Conservation (phyloP, 2,329 filamentous ascomycete genomes). For the Stemphylium lycopersici region DNA sequence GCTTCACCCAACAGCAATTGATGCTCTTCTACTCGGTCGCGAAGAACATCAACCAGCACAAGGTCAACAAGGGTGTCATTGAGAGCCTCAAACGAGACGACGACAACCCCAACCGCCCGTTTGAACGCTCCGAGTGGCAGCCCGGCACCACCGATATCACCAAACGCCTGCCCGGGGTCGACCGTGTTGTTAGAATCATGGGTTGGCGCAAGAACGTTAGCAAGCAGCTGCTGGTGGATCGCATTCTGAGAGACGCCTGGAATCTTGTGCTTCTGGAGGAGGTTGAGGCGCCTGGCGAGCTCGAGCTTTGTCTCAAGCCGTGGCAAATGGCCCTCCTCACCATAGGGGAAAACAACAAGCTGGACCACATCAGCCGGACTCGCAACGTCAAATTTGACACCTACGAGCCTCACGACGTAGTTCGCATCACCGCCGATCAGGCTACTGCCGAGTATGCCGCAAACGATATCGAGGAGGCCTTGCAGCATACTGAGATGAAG, state of each 20-base stretch:
- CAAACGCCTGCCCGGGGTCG: conserved; percentile 33
- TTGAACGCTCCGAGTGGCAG: conserved; percentile 40
- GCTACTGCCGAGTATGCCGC: conserved; percentile 45
- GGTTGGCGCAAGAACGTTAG: conserved; percentile 20
- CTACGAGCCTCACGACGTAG: conserved; percentile 27
- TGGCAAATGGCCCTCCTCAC: conserved; percentile 44
- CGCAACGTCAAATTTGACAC: conserved; percentile 42
- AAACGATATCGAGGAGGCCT: conserved; percentile 38
- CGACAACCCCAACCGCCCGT: conserved; percentile 16
- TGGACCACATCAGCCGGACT: conserved; percentile 36
- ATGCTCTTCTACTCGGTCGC: conserved; percentile 39
- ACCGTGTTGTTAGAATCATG: conserved; percentile 12
- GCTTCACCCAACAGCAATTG: conserved; percentile 41
- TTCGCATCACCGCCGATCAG: conserved; percentile 48
- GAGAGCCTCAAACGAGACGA: conserved; percentile 23
- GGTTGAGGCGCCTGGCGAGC: conserved; percentile 42
- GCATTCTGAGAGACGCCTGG: conserved; percentile 45
- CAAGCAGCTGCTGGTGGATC: conserved; percentile 42
- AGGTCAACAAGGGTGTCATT: conserved; percentile 24
- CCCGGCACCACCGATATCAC: conserved; percentile 36
- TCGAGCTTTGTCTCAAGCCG: conserved; percentile 42
- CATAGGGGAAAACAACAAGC: conserved; percentile 31
- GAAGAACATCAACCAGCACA: conserved; percentile 27
- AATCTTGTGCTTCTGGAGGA: conserved; percentile 43
- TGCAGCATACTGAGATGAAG: conserved; percentile 23